Evolutionary conservation across 495 filamentous ascomycete genomes (phyloP), one percentile per base, ranked within the genome.

Genomic region (Beverwykella pulmonaria): DNA sequence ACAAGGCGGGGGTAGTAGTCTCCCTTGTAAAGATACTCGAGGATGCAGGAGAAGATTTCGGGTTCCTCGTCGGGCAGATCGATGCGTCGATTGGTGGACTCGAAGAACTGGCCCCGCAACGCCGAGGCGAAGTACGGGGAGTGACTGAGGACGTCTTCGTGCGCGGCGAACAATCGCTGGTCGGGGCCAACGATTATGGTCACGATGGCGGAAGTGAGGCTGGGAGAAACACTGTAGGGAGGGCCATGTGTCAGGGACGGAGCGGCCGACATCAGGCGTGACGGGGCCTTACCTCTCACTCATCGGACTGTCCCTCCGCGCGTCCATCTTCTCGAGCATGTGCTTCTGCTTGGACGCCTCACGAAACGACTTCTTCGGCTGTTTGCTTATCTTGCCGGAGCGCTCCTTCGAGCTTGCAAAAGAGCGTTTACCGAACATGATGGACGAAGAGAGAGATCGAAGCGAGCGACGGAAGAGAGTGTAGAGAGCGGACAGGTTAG

Each of bases 171-270:
- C 76, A 96, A 82, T 68, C 92, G 89, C 75, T 87, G 86, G 64
- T 95, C 92, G 53, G 76, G 79, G 34, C 92, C 91, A 69, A 96
- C 87, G 71, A 89, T 82, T 72, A 96, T 80, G 56, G 91, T 93
- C 75, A 96, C 79, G 77, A 96, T 93, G 68, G 90, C 88, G 67
- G 89, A 91, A 63, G 87, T 82, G 75, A 88, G 81, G 63, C 72
- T 75, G 49, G 77, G 77, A 34, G 76, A 76, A 70, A 81, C 82
- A 75, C 85, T 88, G 73, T 44, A 7, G 6, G 17, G 12, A 48
- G n/a, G 53, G 46, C 29, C n/a, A 53, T 14, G 26, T 56, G 30
- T 47, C 44, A 61, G 58, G 20, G 12, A 30, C 15, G 17, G 39
- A 10, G 41, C 14, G 12, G 22, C 41, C 29, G 53, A 12, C 17